Conservation (phyloP, 1,284 basidiomycete species). For the Trichosporon sp. region DNA sequence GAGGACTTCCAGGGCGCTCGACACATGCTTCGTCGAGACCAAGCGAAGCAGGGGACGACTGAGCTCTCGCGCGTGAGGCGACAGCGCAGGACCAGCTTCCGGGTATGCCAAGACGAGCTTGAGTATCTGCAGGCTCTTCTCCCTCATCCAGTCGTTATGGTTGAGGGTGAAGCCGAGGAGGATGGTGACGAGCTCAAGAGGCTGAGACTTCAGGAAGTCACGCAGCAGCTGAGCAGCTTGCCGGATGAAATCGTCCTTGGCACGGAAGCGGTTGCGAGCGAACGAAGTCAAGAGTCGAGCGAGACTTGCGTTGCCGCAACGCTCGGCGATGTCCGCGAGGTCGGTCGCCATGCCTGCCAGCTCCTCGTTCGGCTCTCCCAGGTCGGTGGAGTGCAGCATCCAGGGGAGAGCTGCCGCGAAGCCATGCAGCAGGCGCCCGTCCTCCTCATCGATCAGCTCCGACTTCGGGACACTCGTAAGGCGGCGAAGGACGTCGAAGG, state of each 20-base stretch:
- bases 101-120: slow-evolving; percentile 83
- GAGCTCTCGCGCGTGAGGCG: slow-evolving; percentile 73
- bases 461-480: slow-evolving; percentile 63
- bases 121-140: slow-evolving; percentile 78
- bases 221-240: slow-evolving; percentile 80
- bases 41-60: slow-evolving; percentile 85
- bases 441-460: slow-evolving; percentile 66
- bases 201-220: slow-evolving; percentile 62
- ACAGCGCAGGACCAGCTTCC: slow-evolving; percentile 69
- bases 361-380: slow-evolving; percentile 59
- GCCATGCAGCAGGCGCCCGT: slow-evolving; percentile 71
- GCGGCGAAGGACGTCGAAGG: slow-evolving; percentile 65
- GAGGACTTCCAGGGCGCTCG: slow-evolving; percentile 82
- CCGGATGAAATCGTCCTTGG: slow-evolving; percentile 87
- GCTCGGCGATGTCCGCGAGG: slow-evolving; percentile 66
- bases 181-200: slow-evolving; percentile 72
- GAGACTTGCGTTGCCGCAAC: slow-evolving; percentile 69
- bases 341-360: slow-evolving; percentile 70
- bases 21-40: slow-evolving; percentile 75
- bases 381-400: slow-evolving; percentile 75
- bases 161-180: slow-evolving; percentile 85
- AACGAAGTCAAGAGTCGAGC: slow-evolving; percentile 81
- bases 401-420: slow-evolving; percentile 82
- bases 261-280: slow-evolving; percentile 79
- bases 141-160: slow-evolving; percentile 71